Percentiles rank a stretch among this genome's conserved stretches.
Conservation (phyloP, 1,284 basidiomycete genomes). For the Trichosporon inkin region DNA sequence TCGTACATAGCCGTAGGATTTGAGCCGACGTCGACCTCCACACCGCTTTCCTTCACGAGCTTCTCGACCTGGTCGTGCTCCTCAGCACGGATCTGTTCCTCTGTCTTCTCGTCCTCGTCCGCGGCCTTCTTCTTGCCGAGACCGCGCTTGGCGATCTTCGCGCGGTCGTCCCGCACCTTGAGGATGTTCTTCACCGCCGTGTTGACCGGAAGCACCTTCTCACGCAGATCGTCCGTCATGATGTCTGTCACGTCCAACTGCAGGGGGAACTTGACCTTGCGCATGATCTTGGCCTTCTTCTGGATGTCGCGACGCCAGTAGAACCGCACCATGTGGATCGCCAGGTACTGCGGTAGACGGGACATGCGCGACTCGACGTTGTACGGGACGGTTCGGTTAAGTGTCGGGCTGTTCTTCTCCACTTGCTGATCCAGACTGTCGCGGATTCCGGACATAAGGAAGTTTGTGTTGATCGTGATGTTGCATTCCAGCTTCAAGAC, state of each 20-base stretch:
- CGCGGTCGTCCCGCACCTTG: slow-evolving; percentile 76
- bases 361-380: slow-evolving; percentile 76
- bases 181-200: slow-evolving; percentile 71
- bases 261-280: slow-evolving; percentile 82
- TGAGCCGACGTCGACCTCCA: slow-evolving; percentile 23
- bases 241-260: slow-evolving; percentile 82
- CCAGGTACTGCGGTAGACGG: slow-evolving; percentile 65
- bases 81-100: slow-evolving; percentile 43
- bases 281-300: slow-evolving; percentile 87
- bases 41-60: slow-evolving; percentile 29
- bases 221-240: slow-evolving; percentile 69
- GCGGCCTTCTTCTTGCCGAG: slow-evolving; percentile 53
- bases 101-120: slow-evolving; percentile 26
- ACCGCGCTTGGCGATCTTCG: slow-evolving; percentile 72
- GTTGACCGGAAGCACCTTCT: slow-evolving; percentile 66
- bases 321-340: slow-evolving; percentile 63
- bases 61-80: slow-evolving; percentile 39
- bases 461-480: slow-evolving; percentile 80
- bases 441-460: slow-evolving; percentile 79
- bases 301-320: slow-evolving; percentile 87
- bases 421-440: slow-evolving; percentile 79
- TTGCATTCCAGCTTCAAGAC: slow-evolving; percentile 91
- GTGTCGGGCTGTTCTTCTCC: slow-evolving; percentile 74
- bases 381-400: slow-evolving; percentile 78
- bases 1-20: slow-evolving; percentile 48